Evolutionary conservation across 2,329 filamentous ascomycete species (phyloP).

Genomic region (Pseudopyricularia javanii): DNA sequence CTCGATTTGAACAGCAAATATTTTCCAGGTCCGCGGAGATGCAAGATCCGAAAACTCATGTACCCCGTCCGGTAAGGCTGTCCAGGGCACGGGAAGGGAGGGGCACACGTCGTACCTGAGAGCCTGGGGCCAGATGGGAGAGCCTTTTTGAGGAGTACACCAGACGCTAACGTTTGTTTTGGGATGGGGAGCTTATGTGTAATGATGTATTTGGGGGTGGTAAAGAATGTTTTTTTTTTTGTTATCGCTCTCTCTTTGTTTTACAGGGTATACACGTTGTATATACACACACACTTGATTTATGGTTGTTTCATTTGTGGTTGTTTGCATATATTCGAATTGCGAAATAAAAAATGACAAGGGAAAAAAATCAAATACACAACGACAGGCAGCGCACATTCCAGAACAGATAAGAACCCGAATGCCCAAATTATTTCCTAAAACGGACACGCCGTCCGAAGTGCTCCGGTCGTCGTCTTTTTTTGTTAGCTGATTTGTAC

Average conservation of each 20-base stretch:
- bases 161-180: too few species aligned
- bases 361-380: neutral
- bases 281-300: too few species aligned
- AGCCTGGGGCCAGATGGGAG: neutral
- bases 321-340: too few species aligned
- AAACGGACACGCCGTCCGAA: neutral
- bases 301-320: too few species aligned
- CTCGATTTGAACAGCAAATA: neutral
- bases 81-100: neutral
- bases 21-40: constrained; percentile 1
- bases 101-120: neutral
- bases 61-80: neutral
- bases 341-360: too few species aligned
- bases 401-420: neutral
- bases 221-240: too few species aligned
- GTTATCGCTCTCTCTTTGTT: too few species aligned
- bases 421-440: neutral
- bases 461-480: neutral
- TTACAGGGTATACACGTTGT: too few species aligned
- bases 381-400: neutral
- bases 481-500: constrained; percentile 3
- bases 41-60: neutral
- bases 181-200: too few species aligned
- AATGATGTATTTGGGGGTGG: too few species aligned
- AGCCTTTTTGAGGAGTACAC: too few species aligned